Conservation (phyloP, 1,284 basidiomycete genomes). For the Ustilago loliicola region DNA sequence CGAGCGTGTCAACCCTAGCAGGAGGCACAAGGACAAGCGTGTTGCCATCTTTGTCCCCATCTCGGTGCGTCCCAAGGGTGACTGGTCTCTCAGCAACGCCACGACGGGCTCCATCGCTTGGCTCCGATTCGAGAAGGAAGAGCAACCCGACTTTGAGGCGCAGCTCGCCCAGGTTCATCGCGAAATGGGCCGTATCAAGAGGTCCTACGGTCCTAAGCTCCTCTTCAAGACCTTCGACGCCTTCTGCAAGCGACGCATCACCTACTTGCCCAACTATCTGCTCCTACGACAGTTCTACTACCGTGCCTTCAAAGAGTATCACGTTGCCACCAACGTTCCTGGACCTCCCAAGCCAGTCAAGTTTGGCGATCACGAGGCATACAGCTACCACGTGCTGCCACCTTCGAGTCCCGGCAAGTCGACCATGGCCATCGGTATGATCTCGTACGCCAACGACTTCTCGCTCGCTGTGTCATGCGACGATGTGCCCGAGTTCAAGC, state of each 20-base stretch:
- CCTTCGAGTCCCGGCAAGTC: slow-evolving; percentile 68
- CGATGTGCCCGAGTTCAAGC: slow-evolving; percentile 64
- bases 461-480: slow-evolving; percentile 69
- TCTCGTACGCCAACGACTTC: slow-evolving; percentile 67
- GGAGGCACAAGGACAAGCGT: slow-evolving; percentile 63
- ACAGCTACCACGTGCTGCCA: slow-evolving; percentile 68
- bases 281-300: slow-evolving; percentile 61
- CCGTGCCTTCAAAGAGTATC: slow-evolving; percentile 67
- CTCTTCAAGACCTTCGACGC: slow-evolving; percentile 60
- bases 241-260: slow-evolving; percentile 55
- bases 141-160: slow-evolving; percentile 50
- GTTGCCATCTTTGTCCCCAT: slow-evolving; percentile 69
- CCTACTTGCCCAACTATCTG: slow-evolving; percentile 66
- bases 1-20: slow-evolving; percentile 45
- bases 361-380: slow-evolving; percentile 68
- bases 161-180: slow-evolving; percentile 63
- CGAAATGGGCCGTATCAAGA: slow-evolving; percentile 68
- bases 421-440: slow-evolving; percentile 69
- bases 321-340: slow-evolving; percentile 68
- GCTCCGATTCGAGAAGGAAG: slow-evolving; percentile 63
- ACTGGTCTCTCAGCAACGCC: slow-evolving; percentile 67
- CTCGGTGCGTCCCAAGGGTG: slow-evolving; percentile 62
- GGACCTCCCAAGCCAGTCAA: slow-evolving; percentile 66
- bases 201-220: slow-evolving; percentile 61
- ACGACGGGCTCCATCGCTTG: slow-evolving; percentile 68